Percentiles rank a stretch among this genome's conserved stretches.
Evolutionary conservation across 768 basidiomycete genomes (phyloP).

Genomic region (Xanthoconium purpureum): DNA sequence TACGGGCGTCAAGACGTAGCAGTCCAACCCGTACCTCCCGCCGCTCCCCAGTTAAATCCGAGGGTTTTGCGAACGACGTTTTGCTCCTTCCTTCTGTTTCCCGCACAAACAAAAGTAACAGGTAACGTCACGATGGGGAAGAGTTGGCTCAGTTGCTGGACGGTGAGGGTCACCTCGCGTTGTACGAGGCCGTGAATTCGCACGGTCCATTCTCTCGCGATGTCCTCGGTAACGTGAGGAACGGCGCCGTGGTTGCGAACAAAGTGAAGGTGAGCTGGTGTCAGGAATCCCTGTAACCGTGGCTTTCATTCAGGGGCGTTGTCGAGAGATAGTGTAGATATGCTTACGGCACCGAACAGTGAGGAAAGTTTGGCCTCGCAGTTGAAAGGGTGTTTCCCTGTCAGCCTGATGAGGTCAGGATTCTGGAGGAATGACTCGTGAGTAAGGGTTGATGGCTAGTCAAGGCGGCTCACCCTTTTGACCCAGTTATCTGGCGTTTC

Average conservation of each 20-base stretch:
- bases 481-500: slow-evolving; percentile 44
- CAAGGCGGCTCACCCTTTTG: slow-evolving; percentile 25
- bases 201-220: slow-evolving; percentile 43
- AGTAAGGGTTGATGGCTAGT: not conserved
- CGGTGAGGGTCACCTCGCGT: slow-evolving; percentile 36
- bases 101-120: slow-evolving; percentile 61
- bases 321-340: not conserved
- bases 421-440: slow-evolving; percentile 17
- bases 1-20: not conserved
- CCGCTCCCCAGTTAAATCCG: slow-evolving; percentile 57
- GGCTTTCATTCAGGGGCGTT: not conserved
- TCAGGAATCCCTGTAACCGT: slow-evolving; percentile 46
- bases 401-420: slow-evolving; percentile 45
- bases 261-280: slow-evolving; percentile 50
- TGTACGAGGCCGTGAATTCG: slow-evolving; percentile 39
- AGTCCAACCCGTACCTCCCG: slow-evolving; percentile 28
- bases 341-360: slow-evolving; percentile 39
- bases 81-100: slow-evolving; percentile 65
- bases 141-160: slow-evolving; percentile 42
- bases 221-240: slow-evolving; percentile 41
- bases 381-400: slow-evolving; percentile 64
- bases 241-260: slow-evolving; percentile 66
- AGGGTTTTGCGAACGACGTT: slow-evolving; percentile 56
- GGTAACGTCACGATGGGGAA: slow-evolving; percentile 57
- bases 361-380: slow-evolving; percentile 45